Evolutionary conservation across 2,329 filamentous ascomycete species (phyloP), one percentile per base, ranked within the genome.

Genomic region (Trichoderma sp.): DNA sequence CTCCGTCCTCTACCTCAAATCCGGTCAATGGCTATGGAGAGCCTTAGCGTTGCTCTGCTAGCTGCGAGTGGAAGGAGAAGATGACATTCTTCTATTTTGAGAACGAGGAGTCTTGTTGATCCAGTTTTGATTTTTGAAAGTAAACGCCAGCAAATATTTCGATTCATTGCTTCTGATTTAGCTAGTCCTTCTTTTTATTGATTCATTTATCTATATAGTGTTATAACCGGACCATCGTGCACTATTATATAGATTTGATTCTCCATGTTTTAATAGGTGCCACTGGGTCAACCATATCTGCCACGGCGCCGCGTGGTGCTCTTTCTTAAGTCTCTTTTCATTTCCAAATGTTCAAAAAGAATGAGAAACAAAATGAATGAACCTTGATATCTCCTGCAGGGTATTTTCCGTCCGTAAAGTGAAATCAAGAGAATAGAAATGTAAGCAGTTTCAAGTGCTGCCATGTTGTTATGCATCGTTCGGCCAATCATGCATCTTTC

Each of bases 401-500:
- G 32, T 58, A n/a, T 28, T 16, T 58, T 59, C 5, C 55, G 34
- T 55, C 68, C 14, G 30, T 28, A 49, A 39, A 59, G 24, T 49
- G 11, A 28, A 28, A 32, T 10, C 3, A 21, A 52, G 11, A 21
- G 10, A 37, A 37, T n/a, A 34, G 24, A n/a, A 43, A 10, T 14
- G 16, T 37, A 10, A 24, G 16, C 13, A 55, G 26, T 26, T 14
- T 64, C 16, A 39, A 34, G 52, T 58, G 63, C 58, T 34, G 51
- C 66, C 68, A 46, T 63, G 21, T 52, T 13, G n/a, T 28, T 18
- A 43, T 28, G 21, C 37, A 16, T 64, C n/a, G 54, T 16, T 32
- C 6, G 13, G 21, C 21, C 13, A 24, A 32, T 65, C 24, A 75
- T 64, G 68, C 59, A 51, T 81, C 75, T 72, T 78, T 82, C 1